These are phyloP conservation scores for Sparassis latifolia DNA, from an alignment of 1,284 basidiomycete genomes.

Conservation along the genomic window DNA sequence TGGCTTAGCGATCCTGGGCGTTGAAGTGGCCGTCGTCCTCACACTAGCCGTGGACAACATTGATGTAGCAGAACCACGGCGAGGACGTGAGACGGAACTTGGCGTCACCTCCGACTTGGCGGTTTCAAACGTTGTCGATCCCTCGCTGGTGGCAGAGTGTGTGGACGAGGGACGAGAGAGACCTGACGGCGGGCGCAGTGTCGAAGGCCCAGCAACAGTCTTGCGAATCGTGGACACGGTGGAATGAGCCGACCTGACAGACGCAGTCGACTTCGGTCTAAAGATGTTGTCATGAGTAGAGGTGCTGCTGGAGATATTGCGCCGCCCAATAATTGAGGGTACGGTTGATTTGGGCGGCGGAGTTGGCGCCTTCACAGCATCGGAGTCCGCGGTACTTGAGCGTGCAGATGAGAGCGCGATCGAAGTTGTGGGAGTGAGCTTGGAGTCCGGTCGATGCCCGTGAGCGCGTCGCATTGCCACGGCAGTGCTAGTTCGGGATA, in stretches of 20 bases:
- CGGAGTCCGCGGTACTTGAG: constrained; percentile 12
- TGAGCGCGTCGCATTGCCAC: constrained; percentile 21
- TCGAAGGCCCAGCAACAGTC: constrained; percentile 18
- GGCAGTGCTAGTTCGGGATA: constrained; percentile 21
- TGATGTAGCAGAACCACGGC: constrained; percentile 38
- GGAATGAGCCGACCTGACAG: constrained; percentile 29
- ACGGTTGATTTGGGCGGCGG: constrained; percentile 9
- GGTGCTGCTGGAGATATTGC: constrained; percentile 7
- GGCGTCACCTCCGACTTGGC: constrained; percentile 39
- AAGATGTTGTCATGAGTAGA: constrained; percentile 15
- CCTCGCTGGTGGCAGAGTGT: constrained; percentile 43
- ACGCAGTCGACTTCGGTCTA: constrained; percentile 30
- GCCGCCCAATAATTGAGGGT: constrained; percentile 4
- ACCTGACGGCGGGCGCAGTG: constrained; percentile 23
- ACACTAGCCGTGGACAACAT: constrained; percentile 32
- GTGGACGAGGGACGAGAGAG: constrained; percentile 37
- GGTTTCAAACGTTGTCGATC: constrained; percentile 50
- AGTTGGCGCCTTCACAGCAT: constrained; percentile 10
- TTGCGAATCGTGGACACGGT: constrained; percentile 35
- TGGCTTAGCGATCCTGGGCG: constrained; percentile 16
- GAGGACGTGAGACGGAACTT: constrained; percentile 29
- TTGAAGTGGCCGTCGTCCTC: constrained; percentile 25
- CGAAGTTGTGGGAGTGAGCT: constrained; percentile 42
- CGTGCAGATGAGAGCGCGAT: constrained; percentile 16
- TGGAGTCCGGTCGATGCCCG: constrained; percentile 54